Evolutionary conservation across 176 grass and related monocot genomes (phyloP).

Genomic region (Coix lacrymajobi): DNA sequence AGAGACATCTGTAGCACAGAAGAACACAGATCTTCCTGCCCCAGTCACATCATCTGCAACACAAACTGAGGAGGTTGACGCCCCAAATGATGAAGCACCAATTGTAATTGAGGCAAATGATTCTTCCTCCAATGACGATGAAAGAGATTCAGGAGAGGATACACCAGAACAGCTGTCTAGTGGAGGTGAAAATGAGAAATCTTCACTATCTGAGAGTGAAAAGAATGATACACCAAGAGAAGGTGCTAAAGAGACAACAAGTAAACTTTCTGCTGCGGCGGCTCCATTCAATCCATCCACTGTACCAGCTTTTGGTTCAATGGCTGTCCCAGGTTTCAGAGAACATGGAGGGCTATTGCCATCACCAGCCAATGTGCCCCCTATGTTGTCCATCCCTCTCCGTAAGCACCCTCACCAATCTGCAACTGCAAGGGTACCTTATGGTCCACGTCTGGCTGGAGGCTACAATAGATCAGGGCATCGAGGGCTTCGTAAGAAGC

Average conservation of each 20-base stretch:
- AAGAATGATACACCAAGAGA: constrained; percentile 38
- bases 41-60: constrained; percentile 33
- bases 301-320: constrained; percentile 81
- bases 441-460: constrained; percentile 86
- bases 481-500: constrained; percentile 64
- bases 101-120: constrained; percentile 42
- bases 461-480: constrained; percentile 88
- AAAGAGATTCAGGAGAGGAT: constrained; percentile 49
- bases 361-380: constrained; percentile 70
- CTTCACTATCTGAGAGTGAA: constrained; percentile 54
- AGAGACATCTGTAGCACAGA: constrained; percentile 23
- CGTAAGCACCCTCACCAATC: constrained; percentile 95
- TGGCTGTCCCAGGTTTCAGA: constrained; percentile 76
- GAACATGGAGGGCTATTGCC: constrained; percentile 93
- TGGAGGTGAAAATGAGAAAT: constrained; percentile 73
- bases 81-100: constrained; percentile 42
- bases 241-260: constrained; percentile 52
- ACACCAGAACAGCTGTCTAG: constrained; percentile 59
- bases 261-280: constrained; percentile 87
- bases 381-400: constrained; percentile 73
- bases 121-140: constrained; percentile 61
- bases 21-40: neutral
- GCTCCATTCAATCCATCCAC: constrained; percentile 90
- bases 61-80: constrained; percentile 37
- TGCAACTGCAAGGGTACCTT: constrained; percentile 93